Conservation (phyloP, 2,329 filamentous ascomycete genomes). For the Pezizomycotina sp. region DNA sequence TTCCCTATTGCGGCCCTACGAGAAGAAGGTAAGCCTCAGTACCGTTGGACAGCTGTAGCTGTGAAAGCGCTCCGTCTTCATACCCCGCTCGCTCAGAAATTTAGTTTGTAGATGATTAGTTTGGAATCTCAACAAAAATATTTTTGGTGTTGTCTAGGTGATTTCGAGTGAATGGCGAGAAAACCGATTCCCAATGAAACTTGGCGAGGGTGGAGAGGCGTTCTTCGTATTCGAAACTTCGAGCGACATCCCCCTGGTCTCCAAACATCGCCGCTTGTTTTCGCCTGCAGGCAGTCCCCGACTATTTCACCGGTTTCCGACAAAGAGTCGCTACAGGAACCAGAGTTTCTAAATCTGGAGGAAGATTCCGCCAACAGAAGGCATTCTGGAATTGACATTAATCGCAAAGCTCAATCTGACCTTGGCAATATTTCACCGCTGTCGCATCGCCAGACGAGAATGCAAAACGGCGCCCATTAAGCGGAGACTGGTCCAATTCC, state of each 20-base stretch:
- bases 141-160: constrained; percentile 40
- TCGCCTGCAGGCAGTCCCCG: constrained; percentile 74
- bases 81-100: too few species aligned
- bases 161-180: constrained; percentile 81
- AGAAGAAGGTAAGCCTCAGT: constrained; percentile 55
- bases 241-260: constrained; percentile 80
- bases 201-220: constrained; percentile 90
- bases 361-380: constrained; percentile 24
- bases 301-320: constrained; percentile 23
- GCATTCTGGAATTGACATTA: constrained; percentile 15
- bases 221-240: constrained; percentile 98
- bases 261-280: constrained; percentile 83
- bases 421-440: constrained; percentile 31
- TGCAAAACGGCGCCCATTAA: constrained; percentile 23
- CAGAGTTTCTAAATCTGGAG: constrained; percentile 35
- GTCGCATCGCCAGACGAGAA: constrained; percentile 29
- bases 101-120: constrained; percentile 18
- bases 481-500: constrained; percentile 26
- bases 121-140: not conserved
- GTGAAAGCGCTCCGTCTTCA: constrained; percentile 1
- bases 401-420: constrained; percentile 33
- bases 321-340: constrained; percentile 32
- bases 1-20: constrained; percentile 78
- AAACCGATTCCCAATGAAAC: constrained; percentile 92
- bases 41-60: too few species aligned